phyloP scores from a whole-genome alignment of 176 grass and related monocot genomes.

The Ampelocalamus luodianensis region DNA sequence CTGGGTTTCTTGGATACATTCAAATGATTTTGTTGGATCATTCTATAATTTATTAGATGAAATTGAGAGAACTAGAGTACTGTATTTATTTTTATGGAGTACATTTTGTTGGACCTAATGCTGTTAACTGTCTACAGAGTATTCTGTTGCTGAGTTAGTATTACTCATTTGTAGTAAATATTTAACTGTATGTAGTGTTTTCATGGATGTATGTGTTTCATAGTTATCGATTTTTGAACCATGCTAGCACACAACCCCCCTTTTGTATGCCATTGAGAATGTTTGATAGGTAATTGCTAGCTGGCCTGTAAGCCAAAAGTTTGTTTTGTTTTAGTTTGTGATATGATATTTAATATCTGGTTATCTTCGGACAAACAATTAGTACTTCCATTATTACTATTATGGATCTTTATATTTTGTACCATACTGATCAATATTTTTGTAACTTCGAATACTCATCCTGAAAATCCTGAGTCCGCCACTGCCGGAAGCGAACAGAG shows the following conservation, averaged over 20 bases:
- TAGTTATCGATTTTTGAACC: too few relatives aligned
- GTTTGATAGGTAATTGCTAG: constrained; percentile 13
- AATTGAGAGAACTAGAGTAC: not conserved
- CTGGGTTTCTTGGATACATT: not conserved
- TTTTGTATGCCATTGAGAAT: too few relatives aligned
- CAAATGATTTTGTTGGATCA: not conserved
- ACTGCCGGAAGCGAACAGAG: too few relatives aligned
- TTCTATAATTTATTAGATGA: constrained; percentile 6
- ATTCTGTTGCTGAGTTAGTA: not conserved
- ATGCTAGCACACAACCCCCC: too few relatives aligned
- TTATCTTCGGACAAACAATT: not conserved
- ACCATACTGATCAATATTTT: too few relatives aligned
- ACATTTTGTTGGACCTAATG: not conserved
- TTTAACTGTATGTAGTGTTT: not conserved
- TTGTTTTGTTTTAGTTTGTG: not conserved
- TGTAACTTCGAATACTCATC: too few relatives aligned
- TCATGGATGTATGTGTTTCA: not conserved
- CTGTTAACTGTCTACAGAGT: not conserved
- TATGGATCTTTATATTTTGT: too few relatives aligned
- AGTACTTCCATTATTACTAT: too few relatives aligned
- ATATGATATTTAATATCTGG: constrained; percentile 20
- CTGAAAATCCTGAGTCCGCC: too few relatives aligned
- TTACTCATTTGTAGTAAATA: not conserved
- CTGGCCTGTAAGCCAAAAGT: not conserved
- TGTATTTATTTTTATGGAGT: not conserved